Percentiles rank a stretch among this genome's conserved stretches.
Evolutionary conservation across 2,329 filamentous ascomycete species (phyloP).

Genomic region (Tolypocladium ovalisporum): DNA sequence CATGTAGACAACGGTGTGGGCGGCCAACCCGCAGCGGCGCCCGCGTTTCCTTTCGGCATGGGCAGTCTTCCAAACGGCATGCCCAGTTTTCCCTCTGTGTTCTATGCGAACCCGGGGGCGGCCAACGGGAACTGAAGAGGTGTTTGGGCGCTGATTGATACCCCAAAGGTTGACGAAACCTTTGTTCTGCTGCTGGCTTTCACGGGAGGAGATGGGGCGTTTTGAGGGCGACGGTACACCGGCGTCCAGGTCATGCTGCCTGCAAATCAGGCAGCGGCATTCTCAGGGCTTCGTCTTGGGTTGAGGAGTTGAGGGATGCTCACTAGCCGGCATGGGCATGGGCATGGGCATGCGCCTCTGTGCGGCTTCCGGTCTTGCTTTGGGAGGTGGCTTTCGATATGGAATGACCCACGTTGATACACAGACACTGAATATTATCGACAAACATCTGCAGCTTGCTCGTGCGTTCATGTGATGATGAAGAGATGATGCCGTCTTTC

Average conservation of each 20-base stretch:
- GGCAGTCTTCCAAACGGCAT: constrained; percentile 29
- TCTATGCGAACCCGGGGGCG: constrained; percentile 19
- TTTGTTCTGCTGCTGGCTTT: not conserved
- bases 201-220: not conserved
- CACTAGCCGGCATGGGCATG: not conserved
- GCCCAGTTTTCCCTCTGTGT: constrained; percentile 29
- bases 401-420: not conserved
- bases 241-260: not conserved
- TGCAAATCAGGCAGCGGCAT: not conserved
- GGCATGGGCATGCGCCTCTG: not conserved
- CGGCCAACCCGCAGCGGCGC: constrained; percentile 11
- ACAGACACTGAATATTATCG: not conserved
- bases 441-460: not conserved
- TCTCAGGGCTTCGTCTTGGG: not conserved
- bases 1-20: constrained; percentile 8
- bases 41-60: constrained; percentile 27
- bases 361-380: not conserved
- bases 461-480: not conserved
- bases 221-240: not conserved
- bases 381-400: not conserved
- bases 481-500: not conserved
- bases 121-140: constrained; percentile 4
- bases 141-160: constrained; percentile 1
- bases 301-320: not conserved
- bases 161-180: not conserved